A percentile compares a stretch with the other conserved stretches of the same genome.
Conservation (phyloP, 1,139 yeast species). For the Suhomyces chickasaworum region DNA sequence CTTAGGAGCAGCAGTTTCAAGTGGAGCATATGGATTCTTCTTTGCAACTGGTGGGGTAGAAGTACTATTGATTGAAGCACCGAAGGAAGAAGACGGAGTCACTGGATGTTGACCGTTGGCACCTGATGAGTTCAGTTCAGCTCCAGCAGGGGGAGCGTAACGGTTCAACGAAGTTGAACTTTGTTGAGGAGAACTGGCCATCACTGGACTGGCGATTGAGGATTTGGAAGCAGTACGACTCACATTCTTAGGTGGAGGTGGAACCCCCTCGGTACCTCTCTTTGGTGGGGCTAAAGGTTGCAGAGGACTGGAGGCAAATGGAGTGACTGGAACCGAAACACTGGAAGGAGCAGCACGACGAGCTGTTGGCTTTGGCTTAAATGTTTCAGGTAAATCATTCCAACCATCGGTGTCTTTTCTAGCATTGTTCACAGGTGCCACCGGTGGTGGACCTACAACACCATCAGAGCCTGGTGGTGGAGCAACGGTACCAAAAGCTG, state of each 20-base stretch:
- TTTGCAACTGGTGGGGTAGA: slow-evolving; percentile 22
- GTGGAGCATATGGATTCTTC: slow-evolving; percentile 23
- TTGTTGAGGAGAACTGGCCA: slow-evolving; percentile 21
- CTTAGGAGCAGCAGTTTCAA: slow-evolving; percentile 10
- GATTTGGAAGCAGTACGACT: slow-evolving; percentile 34
- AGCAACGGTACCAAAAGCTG: slow-evolving; percentile 20
- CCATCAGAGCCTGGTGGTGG: slow-evolving; percentile 30
- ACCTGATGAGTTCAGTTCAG: slow-evolving; percentile 10
- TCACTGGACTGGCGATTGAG: slow-evolving; percentile 19
- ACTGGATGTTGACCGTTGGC: slow-evolving; percentile 15
- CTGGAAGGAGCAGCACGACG: slow-evolving; percentile 55
- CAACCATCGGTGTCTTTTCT: slow-evolving; percentile 78
- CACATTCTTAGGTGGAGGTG: slow-evolving; percentile 40
- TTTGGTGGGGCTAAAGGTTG: slow-evolving; percentile 22
- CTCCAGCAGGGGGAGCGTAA: slow-evolving; percentile 43
- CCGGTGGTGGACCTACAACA: slow-evolving; percentile 27
- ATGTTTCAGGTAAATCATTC: slow-evolving; percentile 86
- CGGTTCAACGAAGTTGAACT: slow-evolving; percentile 27
- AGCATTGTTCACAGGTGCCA: slow-evolving; percentile 42
- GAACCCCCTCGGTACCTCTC: slow-evolving; percentile 21
- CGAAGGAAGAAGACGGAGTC: slow-evolving; percentile 6
- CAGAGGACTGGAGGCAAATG: slow-evolving; percentile 19
- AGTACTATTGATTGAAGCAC: slow-evolving; percentile 7
- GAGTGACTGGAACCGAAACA: slow-evolving; percentile 17
- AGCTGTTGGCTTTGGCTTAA: slow-evolving; percentile 52